Base-by-base conservation (phyloP, 768 basidiomycete genomes). In the Lentinula sp. region DNA sequence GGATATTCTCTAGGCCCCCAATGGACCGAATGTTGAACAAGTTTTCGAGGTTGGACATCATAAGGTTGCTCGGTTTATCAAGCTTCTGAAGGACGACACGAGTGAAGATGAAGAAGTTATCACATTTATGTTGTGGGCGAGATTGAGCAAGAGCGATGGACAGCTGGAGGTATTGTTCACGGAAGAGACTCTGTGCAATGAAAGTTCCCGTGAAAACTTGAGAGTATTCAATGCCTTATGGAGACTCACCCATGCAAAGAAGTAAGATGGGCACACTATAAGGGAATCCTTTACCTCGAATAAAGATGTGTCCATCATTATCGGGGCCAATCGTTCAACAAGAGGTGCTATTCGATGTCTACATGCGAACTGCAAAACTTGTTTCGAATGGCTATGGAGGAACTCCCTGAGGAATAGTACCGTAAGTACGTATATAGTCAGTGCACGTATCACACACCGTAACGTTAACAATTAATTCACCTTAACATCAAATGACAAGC, bases 111-210 rank as follows among this genome's bases (percentile, higher is more conserved):
- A 28, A 32, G 13, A 56, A 56, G 18, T 56, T 42, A 1, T 56
- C 55, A 28, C 55, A 56, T 43, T 28, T 20, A 23, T 56, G 55
- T 32, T 20, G 37, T 8, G 55, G 55, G 15, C 55, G 55, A 43
- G 55, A 56, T 41, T 56, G 55, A 20, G 55, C 55, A 23, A 56
- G 55, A 6, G 55, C 55, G 41, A 56, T 56, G 5, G 55, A 9
- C 15, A 56, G 41, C 32, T 56, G 55, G 4, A 56, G 55, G 23
- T 56, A 56, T 45, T 56, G 55, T 56, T 56, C 55, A 28, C 55
- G 55, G 55, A 56, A 56, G 6, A 56, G 37, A 32, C 55, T 56
- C 55, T 56, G 16, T 1, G 41, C 4, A 23, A 43, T 37, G 51
- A 15, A 43, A 15, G 16, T 48, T 46, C n/a, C 4, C 7, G 20